These are phyloP conservation scores for Eucalyptus brandiana DNA, from an alignment of 345 rosid species.

Conservation along the genomic window DNA sequence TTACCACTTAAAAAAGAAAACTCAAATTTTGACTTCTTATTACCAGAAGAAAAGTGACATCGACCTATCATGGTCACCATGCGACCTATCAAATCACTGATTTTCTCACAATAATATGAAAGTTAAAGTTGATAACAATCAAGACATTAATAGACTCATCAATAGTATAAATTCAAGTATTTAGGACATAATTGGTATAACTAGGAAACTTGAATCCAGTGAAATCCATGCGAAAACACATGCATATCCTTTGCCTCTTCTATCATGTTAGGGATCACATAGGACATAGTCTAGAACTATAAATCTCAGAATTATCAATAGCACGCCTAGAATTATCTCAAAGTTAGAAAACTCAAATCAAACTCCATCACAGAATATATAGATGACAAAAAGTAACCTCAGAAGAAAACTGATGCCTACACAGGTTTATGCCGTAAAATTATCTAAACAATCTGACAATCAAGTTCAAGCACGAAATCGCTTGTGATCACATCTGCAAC, in stretches of 20 bases:
- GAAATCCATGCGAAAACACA: not conserved
- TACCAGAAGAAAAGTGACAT: not conserved
- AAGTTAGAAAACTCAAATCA: not conserved
- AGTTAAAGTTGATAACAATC: not conserved
- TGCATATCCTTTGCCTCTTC: not conserved
- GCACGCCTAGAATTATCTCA: not conserved
- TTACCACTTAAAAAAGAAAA: no score
- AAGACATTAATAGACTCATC: not conserved
- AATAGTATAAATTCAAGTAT: not conserved
- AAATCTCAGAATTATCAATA: not conserved
- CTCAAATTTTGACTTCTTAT: no score
- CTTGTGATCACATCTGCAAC: not conserved
- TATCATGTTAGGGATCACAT: not conserved
- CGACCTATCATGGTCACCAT: not conserved
- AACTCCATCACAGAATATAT: not conserved
- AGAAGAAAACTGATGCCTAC: not conserved
- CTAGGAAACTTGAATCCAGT: not conserved
- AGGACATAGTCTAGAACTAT: not conserved
- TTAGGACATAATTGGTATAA: not conserved
- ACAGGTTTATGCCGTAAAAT: not conserved
- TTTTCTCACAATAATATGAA: not conserved
- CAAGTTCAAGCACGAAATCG: not conserved
- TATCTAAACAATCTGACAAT: not conserved
- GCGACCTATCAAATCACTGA: not conserved
- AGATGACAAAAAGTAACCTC: not conserved